Percentiles rank a stretch among this genome's conserved stretches.
Conservation (phyloP, 148 eudicot species). For the Suaeda aralocaspica region DNA sequence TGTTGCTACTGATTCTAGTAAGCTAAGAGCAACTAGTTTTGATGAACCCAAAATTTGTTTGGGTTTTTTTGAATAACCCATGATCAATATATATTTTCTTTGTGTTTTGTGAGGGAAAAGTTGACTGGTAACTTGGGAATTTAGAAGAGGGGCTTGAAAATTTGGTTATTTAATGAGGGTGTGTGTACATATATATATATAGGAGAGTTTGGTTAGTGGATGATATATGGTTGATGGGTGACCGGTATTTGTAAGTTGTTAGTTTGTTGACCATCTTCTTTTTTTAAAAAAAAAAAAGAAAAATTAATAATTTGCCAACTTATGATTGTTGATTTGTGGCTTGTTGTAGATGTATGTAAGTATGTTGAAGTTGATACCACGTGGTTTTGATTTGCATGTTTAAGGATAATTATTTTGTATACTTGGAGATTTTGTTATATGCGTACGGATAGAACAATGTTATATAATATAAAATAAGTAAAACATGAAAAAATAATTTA, state of each 20-base stretch:
- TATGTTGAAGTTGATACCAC: no score
- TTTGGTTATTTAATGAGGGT: not conserved
- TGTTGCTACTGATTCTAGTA: conserved; percentile 35
- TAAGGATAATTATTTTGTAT: no score
- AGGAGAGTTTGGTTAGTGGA: not conserved
- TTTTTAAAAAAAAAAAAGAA: no score
- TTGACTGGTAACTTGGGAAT: not conserved
- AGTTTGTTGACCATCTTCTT: not conserved
- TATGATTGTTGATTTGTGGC: no score
- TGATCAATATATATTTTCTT: not conserved
- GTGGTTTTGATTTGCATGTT: no score
- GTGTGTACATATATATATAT: not conserved
- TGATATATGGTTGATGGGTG: not conserved
- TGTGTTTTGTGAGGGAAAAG: not conserved
- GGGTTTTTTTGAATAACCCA: conserved; percentile 19
- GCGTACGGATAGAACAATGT: no score
- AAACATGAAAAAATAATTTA: no score
- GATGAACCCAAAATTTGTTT: conserved; percentile 27
- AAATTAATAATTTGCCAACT: no score
- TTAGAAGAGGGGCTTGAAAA: not conserved
- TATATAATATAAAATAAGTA: no score
- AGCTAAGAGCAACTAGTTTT: conserved; percentile 25
- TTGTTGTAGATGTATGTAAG: no score
- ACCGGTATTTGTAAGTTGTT: conserved; percentile 9
- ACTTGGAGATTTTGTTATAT: no score